Conservation (phyloP, 2,329 filamentous ascomycete species). For the Xylariaceae sp. region DNA sequence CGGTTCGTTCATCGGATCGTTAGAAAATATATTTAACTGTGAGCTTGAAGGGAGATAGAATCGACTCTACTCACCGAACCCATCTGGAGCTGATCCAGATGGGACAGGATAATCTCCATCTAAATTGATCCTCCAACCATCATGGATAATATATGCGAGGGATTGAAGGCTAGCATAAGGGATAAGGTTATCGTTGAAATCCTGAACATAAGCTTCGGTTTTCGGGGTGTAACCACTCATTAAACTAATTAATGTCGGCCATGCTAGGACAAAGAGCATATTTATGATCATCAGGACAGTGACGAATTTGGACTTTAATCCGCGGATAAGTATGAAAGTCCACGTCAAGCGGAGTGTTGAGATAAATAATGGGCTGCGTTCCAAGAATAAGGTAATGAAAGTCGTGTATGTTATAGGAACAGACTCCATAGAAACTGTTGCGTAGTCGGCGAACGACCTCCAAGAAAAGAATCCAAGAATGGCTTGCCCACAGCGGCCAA, state of each 20-base stretch:
- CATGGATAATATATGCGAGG: constrained; percentile 34
- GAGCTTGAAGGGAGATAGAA: too few relatives aligned
- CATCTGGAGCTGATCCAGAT: too few relatives aligned
- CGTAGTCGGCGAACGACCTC: constrained; percentile 36
- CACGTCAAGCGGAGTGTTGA: constrained; percentile 27
- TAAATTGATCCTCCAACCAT: constrained; percentile 31
- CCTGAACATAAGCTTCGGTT: constrained; percentile 31
- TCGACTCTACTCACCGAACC: too few relatives aligned
- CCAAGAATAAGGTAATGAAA: constrained; percentile 35
- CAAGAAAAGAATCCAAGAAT: constrained; percentile 38
- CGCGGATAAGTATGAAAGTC: constrained; percentile 27
- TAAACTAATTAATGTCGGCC: constrained; percentile 38
- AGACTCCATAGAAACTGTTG: constrained; percentile 34
- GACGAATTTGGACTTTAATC: constrained; percentile 30
- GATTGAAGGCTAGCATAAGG: constrained; percentile 23
- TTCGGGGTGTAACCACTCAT: constrained; percentile 40
- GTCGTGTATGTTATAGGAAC: constrained; percentile 37
- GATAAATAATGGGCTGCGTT: constrained; percentile 26
- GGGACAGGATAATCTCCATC: constrained; percentile 20
- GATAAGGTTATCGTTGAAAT: constrained; percentile 25
- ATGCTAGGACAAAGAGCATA: constrained; percentile 36
- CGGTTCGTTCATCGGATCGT: too few relatives aligned
- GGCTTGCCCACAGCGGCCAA: constrained; percentile 39
- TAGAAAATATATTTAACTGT: too few relatives aligned
- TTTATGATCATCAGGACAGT: constrained; percentile 35